Conservation (phyloP, 352 stramenopile genomes). For the Phytophthora niederhauseri region DNA sequence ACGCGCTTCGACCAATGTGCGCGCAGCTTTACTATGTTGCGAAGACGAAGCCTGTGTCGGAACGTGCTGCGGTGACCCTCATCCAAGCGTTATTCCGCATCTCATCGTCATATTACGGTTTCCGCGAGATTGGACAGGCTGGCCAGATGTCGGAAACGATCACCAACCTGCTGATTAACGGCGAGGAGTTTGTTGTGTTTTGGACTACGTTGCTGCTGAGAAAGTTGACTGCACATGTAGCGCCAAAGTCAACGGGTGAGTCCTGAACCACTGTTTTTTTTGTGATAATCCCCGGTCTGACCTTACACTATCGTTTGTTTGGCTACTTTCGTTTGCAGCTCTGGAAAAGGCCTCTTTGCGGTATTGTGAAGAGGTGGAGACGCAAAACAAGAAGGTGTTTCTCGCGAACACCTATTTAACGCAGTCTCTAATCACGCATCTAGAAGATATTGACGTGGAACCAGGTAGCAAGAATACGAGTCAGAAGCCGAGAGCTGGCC, state of each 20-base stretch:
- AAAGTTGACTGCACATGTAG: slow-evolving; percentile 59
- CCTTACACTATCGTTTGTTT: slow-evolving; percentile 5
- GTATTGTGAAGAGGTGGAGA: slow-evolving; percentile 73
- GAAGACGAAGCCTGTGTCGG: slow-evolving; percentile 66
- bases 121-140: slow-evolving; percentile 81
- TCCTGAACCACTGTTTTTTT: slow-evolving; percentile 13
- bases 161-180: slow-evolving; percentile 73
- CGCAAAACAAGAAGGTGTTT: slow-evolving; percentile 78
- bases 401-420: slow-evolving; percentile 75
- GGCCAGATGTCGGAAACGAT: slow-evolving; percentile 81
- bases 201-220: slow-evolving; percentile 82
- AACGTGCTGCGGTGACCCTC: slow-evolving; percentile 70
- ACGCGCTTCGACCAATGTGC: slow-evolving; percentile 80
- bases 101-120: slow-evolving; percentile 86
- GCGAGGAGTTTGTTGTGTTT: slow-evolving; percentile 89
- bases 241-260: slow-evolving; percentile 52
- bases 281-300: background rate
- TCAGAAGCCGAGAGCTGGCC: slow-evolving; percentile 34
- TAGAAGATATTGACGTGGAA: slow-evolving; percentile 67
- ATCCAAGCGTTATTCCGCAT: slow-evolving; percentile 89
- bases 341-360: slow-evolving; percentile 55
- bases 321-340: slow-evolving; percentile 35
- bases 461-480: slow-evolving; percentile 23
- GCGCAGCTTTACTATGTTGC: slow-evolving; percentile 83
- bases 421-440: slow-evolving; percentile 61